Evolutionary conservation across 495 filamentous ascomycete species (phyloP).

Genomic region (Aspergillus carlsbadensis): DNA sequence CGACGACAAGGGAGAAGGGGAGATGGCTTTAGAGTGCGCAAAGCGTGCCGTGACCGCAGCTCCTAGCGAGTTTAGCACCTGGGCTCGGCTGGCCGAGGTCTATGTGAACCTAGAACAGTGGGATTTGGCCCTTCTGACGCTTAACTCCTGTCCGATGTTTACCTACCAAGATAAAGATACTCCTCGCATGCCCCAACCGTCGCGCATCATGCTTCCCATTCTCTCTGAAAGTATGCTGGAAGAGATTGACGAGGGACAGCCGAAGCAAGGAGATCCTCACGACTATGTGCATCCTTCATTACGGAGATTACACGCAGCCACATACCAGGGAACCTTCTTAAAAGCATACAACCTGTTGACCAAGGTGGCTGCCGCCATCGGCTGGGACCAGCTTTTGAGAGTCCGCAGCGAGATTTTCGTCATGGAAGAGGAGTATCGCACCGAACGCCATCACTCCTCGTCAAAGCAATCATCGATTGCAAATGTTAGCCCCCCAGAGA

Average conservation of each 20-base stretch:
- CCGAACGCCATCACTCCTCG: conserved; percentile 75
- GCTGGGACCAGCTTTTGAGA: conserved; percentile 93
- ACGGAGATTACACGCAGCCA: conserved; percentile 80
- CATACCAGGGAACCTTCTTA: conserved; percentile 90
- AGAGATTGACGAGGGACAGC: conserved; percentile 90
- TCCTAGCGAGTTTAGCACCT: conserved; percentile 94
- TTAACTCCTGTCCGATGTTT: conserved; percentile 99
- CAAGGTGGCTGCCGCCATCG: conserved; percentile 91
- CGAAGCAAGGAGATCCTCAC: conserved; percentile 62
- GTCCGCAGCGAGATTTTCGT: conserved; percentile 96
- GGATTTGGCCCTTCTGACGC: conserved; percentile 86
- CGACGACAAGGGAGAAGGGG: conserved; percentile 76
- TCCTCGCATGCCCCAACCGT: conserved; percentile 88
- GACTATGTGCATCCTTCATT: conserved; percentile 88
- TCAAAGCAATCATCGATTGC: conserved; percentile 26
- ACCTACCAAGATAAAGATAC: conserved; percentile 98
- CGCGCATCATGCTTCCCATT: conserved; percentile 80
- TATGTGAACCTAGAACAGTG: conserved; percentile 92
- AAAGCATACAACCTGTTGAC: conserved; percentile 93
- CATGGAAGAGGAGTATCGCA: conserved; percentile 98
- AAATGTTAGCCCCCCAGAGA: conserved; percentile 19
- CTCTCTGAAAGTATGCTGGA: conserved; percentile 89
- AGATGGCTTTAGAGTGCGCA: conserved; percentile 89
- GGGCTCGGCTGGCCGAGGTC: conserved; percentile 89
- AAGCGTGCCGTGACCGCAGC: conserved; percentile 92